Base-by-base conservation (phyloP, 352 stramenopile genomes). In the Elongisporangium undulatum region DNA sequence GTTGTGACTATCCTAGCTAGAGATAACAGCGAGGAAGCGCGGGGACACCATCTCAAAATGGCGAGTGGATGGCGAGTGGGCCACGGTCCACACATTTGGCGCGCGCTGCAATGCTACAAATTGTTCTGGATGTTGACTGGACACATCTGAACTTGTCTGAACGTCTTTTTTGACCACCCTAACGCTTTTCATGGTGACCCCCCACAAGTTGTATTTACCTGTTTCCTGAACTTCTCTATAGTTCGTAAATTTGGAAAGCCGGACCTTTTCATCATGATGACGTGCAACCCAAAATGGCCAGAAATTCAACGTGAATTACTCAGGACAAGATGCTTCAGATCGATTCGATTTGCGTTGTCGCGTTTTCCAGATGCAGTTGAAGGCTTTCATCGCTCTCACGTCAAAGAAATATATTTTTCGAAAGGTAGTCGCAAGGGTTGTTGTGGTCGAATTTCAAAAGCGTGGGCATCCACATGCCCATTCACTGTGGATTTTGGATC, bases 391-490 rank as follows among this genome's bases (percentile, higher is more conserved):
- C 9, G 19, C 34, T 6, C 52, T 70, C 23, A 60, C 77, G 39
- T 61, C 41, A 13, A 50, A 63, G 17, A 67, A 66, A 39, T 45
- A 62, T 13, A 60, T 71, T 16, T 69, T 78, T 53, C 70, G 72
- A 13, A 16, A 64, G 12, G 13, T 49, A n/a, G 56, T 64, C 8
- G 72, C 51, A 8, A 48, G 59, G 17, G 50, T 70, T 4, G 56
- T 67, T 26, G 61, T 69, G 0, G 68, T 85, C 51, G 72, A 78
- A 51, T 85, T 78, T 39, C 67, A 81, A 55, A 85, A 85, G 56
- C 53, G 72, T 4, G 75, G 70, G 8, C 54, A 74, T n/a, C 67
- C 68, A 0, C 71, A 81, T 51, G 62, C 56, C 9, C 75, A 85
- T 50, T 68, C 77, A 0, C 51, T 82, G 0, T n/a, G 65, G 17